Evolutionary conservation across 192 early-diverging fungal species (phyloP), one percentile per base, ranked within the genome.

Genomic region (Rhizoclosmatium sp.): DNA sequence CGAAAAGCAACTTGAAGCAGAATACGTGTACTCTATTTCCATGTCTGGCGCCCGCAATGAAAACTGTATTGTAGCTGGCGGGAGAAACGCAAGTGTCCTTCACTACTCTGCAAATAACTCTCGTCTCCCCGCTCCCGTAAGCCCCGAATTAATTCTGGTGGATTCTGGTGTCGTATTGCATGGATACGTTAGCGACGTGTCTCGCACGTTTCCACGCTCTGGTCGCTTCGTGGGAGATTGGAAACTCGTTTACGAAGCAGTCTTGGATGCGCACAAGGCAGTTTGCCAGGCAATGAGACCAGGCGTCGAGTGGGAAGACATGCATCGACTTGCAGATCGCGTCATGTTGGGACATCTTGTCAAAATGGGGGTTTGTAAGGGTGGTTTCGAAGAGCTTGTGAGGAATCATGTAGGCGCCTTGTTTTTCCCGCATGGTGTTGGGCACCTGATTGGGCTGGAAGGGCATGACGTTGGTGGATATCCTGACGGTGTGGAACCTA

Each of bases 371-470:
- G 89, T 97, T 58, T 85, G 95, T 47, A 81, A 85, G 42, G 95
- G 96, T 78, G 80, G 76, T 23, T 9, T 87, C 31, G 86, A 89
- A 1, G 86, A 89, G 3, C 87, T 96, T 16, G 46, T 92, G 44
- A 85, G 83, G 40, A 87, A 93, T 77, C 85, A 92, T 77, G 88
- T 95, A 39, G 87, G 91, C 23, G 93, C 91, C 4, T 85, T 91
- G 79, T 95, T 96, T 80, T 95, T 92, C 88, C 96, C 96, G 10
- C 96, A 97, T 62, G 96, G 96, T 60, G 86, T 94, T 21, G 95
- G 95, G 10, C 95, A 97, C 60, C 82, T 92, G 23, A 82, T 97
- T 69, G 95, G 95, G 61, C 46, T 73, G 39, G 71, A 73, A 31
- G 65, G n/a, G 65, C 65, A 65, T 41, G 96, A 97, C 78, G 89